Conservation (phyloP, 1,284 basidiomycete species). For the Hemileia vastatrix region DNA sequence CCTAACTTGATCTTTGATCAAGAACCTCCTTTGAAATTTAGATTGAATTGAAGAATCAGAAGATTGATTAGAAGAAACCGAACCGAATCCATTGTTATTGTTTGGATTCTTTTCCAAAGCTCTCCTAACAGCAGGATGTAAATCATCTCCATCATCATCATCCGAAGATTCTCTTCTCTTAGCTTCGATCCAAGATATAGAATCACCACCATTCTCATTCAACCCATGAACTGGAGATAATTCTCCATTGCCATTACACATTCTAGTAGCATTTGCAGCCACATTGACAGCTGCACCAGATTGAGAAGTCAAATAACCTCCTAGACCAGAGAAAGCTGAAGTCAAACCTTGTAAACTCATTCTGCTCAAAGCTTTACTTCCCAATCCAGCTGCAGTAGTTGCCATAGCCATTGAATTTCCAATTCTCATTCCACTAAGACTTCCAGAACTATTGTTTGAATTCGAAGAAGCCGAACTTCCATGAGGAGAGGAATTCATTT, state of each 20-base stretch:
- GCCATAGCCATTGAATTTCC: neutral
- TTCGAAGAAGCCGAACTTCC: conserved; percentile 1
- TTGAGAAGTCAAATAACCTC: conserved; percentile 32
- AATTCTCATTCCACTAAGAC: neutral
- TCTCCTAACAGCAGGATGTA: conserved; percentile 12
- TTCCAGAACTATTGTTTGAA: neutral
- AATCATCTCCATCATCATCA: conserved; percentile 1
- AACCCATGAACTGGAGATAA: neutral
- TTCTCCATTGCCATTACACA: conserved; percentile 24
- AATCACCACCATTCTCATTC: neutral
- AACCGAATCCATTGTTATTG: neutral
- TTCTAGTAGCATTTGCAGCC: conserved; percentile 27
- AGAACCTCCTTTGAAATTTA: conserved; percentile 1
- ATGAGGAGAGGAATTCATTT: neutral
- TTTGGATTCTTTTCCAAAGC: conserved; percentile 2
- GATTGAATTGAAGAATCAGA: neutral
- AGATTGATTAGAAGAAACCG: neutral
- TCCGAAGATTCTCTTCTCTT: neutral
- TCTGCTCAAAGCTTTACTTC: conserved; percentile 28
- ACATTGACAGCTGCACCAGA: conserved; percentile 25
- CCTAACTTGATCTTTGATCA: conserved; percentile 23
- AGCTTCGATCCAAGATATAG: neutral
- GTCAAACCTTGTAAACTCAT: conserved; percentile 32
- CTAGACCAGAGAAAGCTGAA: conserved; percentile 31
- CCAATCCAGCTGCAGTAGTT: conserved; percentile 10